phyloP scores from a whole-genome alignment of 345 rosid species.

The Populus pruinosa region DNA sequence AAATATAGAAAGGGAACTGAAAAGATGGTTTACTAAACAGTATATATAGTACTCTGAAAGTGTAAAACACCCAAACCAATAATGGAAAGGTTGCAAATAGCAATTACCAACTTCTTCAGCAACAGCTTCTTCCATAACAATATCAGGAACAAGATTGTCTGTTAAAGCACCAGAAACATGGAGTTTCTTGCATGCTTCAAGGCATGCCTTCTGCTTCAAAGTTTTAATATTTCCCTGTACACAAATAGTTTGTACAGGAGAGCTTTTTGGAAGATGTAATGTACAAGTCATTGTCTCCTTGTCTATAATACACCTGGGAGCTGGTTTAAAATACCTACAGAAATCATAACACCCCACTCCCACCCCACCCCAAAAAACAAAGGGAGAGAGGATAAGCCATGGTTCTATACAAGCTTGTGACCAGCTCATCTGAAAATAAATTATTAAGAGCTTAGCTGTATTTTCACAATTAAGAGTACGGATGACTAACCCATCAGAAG shows the following conservation, averaged over 20 bases:
- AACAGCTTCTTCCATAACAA: conserved; percentile 50
- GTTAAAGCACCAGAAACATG: conserved; percentile 66
- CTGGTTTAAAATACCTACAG: conserved; percentile 73
- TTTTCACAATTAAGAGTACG: conserved; percentile 1
- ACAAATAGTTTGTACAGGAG: conserved; percentile 43
- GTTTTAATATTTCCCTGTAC: conserved; percentile 36
- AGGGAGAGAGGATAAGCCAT: not conserved
- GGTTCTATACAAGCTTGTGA: not conserved
- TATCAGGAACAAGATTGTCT: conserved; percentile 79
- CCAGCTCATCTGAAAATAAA: not conserved
- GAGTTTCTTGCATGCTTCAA: conserved; percentile 80
- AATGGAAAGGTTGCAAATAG: not conserved
- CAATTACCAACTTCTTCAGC: conserved; percentile 39
- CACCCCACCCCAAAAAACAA: not conserved
- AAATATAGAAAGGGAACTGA: not conserved
- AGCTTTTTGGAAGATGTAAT: conserved; percentile 70
- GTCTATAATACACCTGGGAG: conserved; percentile 52
- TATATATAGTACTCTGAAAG: not conserved
- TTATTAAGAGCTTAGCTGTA: not conserved
- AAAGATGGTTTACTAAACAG: not conserved
- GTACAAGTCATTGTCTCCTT: conserved; percentile 41
- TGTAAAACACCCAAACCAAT: not conserved
- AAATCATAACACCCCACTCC: not conserved
- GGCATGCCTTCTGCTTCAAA: conserved; percentile 66
- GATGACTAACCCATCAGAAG: conserved; percentile 72